A percentile compares a stretch with the other conserved stretches of the same genome.
Conservation (phyloP, 2,329 filamentous ascomycete species). For the Zalaria obscura region DNA sequence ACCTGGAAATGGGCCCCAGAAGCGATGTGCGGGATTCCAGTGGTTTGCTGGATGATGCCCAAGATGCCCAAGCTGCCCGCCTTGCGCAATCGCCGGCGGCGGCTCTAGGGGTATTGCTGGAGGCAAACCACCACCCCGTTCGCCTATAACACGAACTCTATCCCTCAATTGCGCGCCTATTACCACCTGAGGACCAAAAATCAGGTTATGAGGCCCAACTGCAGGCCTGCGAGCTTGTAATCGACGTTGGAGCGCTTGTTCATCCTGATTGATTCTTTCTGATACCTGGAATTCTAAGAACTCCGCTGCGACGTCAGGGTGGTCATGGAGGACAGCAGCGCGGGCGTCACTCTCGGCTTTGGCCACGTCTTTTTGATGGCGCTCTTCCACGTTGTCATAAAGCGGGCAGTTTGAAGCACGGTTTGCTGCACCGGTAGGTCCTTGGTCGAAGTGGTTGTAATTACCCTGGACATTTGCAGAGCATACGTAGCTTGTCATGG, state of each 20-base stretch:
- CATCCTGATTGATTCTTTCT: constrained; percentile 14
- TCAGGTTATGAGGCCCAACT: too few species aligned
- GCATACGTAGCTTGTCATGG: constrained; percentile 49
- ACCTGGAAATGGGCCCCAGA: too few species aligned
- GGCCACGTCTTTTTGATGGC: constrained; percentile 49
- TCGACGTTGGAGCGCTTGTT: not conserved
- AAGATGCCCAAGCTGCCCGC: too few species aligned
- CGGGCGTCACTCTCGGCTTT: constrained; percentile 46
- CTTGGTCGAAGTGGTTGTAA: constrained; percentile 59
- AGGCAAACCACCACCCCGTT: too few species aligned
- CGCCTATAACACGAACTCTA: too few species aligned
- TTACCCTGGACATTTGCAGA: constrained; percentile 42
- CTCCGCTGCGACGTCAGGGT: constrained; percentile 46
- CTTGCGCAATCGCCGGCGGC: too few species aligned
- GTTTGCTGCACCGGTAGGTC: constrained; percentile 23
- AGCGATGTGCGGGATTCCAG: too few species aligned
- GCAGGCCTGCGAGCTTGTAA: not conserved
- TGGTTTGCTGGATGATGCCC: too few species aligned
- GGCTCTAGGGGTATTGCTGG: too few species aligned
- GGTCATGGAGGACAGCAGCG: constrained; percentile 39
- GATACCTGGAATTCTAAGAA: constrained; percentile 47
- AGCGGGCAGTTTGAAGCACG: constrained; percentile 44
- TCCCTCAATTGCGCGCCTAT: too few species aligned
- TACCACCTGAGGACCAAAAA: too few species aligned
- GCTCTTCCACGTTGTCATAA: constrained; percentile 46